phyloP scores from a whole-genome alignment of 169 alveolate species.

The Perkinsus marinus region DNA sequence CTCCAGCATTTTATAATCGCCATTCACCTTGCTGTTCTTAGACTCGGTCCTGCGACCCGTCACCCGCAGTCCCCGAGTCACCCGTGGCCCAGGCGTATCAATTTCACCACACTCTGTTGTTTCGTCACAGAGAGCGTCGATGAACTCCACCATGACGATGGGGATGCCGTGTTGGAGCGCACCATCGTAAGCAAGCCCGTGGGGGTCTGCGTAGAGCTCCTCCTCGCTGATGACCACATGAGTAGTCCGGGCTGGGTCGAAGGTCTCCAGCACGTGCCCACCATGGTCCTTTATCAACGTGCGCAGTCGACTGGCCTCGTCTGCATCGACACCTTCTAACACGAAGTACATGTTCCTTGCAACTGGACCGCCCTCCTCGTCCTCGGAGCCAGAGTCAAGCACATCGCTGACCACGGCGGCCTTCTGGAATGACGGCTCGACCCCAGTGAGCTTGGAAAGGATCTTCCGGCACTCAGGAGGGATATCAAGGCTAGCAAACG shows the following conservation, averaged over 20 bases:
- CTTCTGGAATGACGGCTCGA: neutral
- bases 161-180: neutral
- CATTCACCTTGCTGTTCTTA: neutral
- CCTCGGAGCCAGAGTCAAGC: neutral
- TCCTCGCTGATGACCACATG: neutral
- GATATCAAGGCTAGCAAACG: neutral
- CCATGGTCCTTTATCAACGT: neutral
- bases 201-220: neutral
- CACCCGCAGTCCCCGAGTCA: neutral
- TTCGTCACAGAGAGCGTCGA: neutral
- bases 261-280: neutral
- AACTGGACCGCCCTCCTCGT: neutral
- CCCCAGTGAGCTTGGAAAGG: neutral
- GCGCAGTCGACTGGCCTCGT: neutral
- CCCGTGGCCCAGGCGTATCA: neutral
- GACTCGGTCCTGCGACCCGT: neutral
- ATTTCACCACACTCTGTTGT: neutral
- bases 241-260: neutral
- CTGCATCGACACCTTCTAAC: neutral
- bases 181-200: neutral
- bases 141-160: neutral
- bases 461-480: neutral
- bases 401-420: neutral
- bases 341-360: neutral
- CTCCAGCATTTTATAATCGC: neutral